phyloP scores from a whole-genome alignment of 164 flowering plant species.

The Annona squamosa region DNA sequence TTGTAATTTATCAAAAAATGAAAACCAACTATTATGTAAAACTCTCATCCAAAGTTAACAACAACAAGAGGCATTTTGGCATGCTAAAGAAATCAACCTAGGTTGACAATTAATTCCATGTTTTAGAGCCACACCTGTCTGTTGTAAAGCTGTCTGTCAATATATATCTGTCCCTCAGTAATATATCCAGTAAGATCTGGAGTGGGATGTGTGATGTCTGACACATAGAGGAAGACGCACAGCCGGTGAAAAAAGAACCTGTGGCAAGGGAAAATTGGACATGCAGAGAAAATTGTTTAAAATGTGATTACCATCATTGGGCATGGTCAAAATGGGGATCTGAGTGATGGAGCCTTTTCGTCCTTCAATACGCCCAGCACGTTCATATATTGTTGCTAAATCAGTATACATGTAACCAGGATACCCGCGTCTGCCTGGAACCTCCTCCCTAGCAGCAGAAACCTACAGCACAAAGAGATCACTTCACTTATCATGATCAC shows the following conservation, averaged over 20 bases:
- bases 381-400: conserved; percentile 94
- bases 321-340: conserved; percentile 96
- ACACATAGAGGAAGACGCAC: conserved; percentile 6
- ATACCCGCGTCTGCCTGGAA: conserved; percentile 98
- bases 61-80: no score
- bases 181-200: conserved; percentile 99
- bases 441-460: conserved; percentile 99
- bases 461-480: conserved; percentile 39
- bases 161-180: conserved; percentile 97
- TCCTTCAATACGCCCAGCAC: conserved; percentile 98
- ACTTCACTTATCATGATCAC: not conserved
- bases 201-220: conserved; percentile 97
- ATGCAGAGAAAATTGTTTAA: not conserved
- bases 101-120: no score
- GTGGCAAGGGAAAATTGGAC: not conserved
- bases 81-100: no score
- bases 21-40: no score
- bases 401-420: conserved; percentile 99
- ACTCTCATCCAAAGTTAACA: no score
- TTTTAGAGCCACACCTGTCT: conserved; percentile 50
- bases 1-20: no score
- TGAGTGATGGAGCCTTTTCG: conserved; percentile 95
- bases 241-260: not conserved
- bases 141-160: conserved; percentile 88
- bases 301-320: conserved; percentile 70